Percentiles rank a stretch among this genome's conserved stretches.
phyloP scores from a whole-genome alignment of 2,329 filamentous ascomycete genomes.

The Cercospora zeina region DNA sequence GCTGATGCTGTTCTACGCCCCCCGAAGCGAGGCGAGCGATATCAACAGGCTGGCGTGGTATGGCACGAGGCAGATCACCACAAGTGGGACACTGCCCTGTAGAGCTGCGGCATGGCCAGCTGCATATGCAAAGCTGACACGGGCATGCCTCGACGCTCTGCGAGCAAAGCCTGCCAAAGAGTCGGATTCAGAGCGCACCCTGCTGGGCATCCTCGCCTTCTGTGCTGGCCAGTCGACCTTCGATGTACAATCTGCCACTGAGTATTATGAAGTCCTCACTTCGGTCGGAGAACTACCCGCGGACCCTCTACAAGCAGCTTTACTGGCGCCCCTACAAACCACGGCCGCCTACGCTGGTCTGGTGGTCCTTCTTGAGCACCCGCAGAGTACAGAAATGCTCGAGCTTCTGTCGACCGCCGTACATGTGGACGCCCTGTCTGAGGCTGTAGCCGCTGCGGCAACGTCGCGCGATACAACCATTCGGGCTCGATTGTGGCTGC shows the following conservation, averaged over 20 bases:
- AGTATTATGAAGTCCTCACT: constrained; percentile 39
- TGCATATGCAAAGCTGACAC: constrained; percentile 47
- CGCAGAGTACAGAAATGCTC: constrained; percentile 34
- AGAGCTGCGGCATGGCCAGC: constrained; percentile 43
- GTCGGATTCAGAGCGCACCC: constrained; percentile 27
- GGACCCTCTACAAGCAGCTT: constrained; percentile 35
- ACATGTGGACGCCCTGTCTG: constrained; percentile 28
- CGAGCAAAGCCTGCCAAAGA: constrained; percentile 26
- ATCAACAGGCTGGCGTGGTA: constrained; percentile 45
- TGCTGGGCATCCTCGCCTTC: constrained; percentile 36
- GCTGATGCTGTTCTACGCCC: constrained; percentile 48
- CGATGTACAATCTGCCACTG: constrained; percentile 29
- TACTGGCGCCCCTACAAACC: constrained; percentile 37
- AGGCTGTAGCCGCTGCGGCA: constrained; percentile 24
- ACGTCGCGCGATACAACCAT: constrained; percentile 18
- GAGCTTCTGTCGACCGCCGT: constrained; percentile 31
- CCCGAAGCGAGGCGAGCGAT: constrained; percentile 42
- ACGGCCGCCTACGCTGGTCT: constrained; percentile 34
- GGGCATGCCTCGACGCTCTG: constrained; percentile 38
- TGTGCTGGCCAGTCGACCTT: constrained; percentile 41
- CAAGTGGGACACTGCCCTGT: constrained; percentile 30
- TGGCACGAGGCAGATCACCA: constrained; percentile 43
- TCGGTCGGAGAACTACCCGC: constrained; percentile 25
- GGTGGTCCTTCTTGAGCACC: constrained; percentile 34
- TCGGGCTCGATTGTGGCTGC: constrained; percentile 55